Base-by-base conservation (phyloP, 2,329 filamentous ascomycete genomes). In the Exophiala viscosa region DNA sequence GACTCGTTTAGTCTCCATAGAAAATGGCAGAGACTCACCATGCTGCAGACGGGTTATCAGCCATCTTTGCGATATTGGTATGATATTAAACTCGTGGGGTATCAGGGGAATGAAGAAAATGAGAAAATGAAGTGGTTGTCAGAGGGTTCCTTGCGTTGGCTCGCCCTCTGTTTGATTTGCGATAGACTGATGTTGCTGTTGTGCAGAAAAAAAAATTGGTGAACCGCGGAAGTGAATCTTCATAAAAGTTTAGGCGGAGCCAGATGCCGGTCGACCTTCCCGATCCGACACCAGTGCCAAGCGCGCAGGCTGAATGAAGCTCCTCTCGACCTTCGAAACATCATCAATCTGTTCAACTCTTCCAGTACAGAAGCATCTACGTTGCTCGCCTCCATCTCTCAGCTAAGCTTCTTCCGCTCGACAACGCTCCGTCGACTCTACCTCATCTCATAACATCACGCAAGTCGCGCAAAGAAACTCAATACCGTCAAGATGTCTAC, bases 401-500 rank as follows among this genome's bases (percentile, higher is more conserved):
- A 48, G 18, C 31, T 44, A 31, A 34, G n/a, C 43, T 45, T 28
- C 40, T 41, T 35, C 18, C 44, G 45, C 50, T 54, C 54, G 20
- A n/a, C 34, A 36, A 14, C 41, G 18, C 32, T 15, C 11, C 15
- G 23, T 11, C 34, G 28, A 9, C 38, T n/a, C 15, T 9, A 11
- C 18, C 48, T 7, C 33, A 18, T 32, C 33, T 20, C 9, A 42
- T 34, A 34, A 45, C 23, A 18, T 39, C 28, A 14, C 35, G n/a
- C 38, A 38, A 33, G 41, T 35, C 43, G 43, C 48, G 31, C 34
- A n/a, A 40, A 40, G n/a, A 11, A 41, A 31, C 17, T 20, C 33
- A 47, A 11, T 55, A 41, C 35, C 58, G 63, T 66, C 78, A 86
- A 76, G 69, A 92, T 93, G 88, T 75, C 84, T 72, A 78, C 86